A percentile compares a stretch with the other conserved stretches of the same genome.
phyloP scores from a whole-genome alignment of 1,284 basidiomycete species.

The Garcileccinum viscosum region DNA sequence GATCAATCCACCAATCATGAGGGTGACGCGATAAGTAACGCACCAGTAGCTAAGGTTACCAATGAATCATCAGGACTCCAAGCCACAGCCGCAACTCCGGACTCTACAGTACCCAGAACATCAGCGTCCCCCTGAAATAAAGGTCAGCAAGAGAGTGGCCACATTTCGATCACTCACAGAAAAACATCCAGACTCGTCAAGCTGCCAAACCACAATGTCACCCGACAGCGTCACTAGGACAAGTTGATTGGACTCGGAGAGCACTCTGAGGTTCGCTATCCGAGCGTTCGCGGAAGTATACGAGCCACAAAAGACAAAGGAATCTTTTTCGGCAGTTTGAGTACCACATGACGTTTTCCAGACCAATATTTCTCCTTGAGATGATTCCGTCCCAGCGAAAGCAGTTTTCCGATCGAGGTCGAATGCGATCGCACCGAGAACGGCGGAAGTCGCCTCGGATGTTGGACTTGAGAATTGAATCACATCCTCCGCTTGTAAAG shows the following conservation, averaged over 20 bases:
- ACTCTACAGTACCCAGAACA: conserved; percentile 86
- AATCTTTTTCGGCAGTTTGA: conserved; percentile 14
- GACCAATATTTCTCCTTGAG: conserved; percentile 64
- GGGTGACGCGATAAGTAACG: conserved; percentile 18
- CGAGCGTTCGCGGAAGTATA: conserved; percentile 41
- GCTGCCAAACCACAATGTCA: conserved; percentile 73
- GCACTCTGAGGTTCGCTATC: conserved; percentile 66
- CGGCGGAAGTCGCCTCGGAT: conserved; percentile 30
- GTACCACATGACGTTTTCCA: conserved; percentile 51
- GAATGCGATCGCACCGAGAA: conserved; percentile 56
- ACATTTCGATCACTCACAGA: conserved; percentile 40
- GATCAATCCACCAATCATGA: neutral
- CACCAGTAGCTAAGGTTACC: conserved; percentile 81
- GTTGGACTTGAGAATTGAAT: conserved; percentile 52
- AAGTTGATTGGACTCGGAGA: conserved; percentile 70
- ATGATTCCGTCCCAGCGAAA: conserved; percentile 70
- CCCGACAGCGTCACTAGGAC: conserved; percentile 74
- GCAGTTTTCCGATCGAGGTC: conserved; percentile 73
- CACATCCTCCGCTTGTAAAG: conserved; percentile 36
- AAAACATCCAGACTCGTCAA: conserved; percentile 58
- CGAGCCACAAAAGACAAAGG: conserved; percentile 38
- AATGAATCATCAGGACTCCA: conserved; percentile 94
- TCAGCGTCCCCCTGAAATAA: conserved; percentile 50
- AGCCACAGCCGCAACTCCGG: conserved; percentile 80
- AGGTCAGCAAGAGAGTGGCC: conserved; percentile 3